Base-by-base conservation (phyloP, 306 rosid species). In the Rosa multiflora region DNA sequence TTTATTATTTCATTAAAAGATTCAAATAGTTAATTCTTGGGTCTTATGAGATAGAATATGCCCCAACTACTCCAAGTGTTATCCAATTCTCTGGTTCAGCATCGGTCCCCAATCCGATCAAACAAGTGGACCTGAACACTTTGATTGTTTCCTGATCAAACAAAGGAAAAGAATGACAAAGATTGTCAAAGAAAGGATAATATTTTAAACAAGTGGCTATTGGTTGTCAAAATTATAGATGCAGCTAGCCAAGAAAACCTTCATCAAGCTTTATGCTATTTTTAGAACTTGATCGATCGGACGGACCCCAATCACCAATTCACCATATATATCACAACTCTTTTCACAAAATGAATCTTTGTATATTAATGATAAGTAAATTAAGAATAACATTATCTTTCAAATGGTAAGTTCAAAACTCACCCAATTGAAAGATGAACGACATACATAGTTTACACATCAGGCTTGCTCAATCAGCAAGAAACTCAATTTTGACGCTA, bases 401-500 rank as follows among this genome's bases (percentile, higher is more conserved):
- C 68, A 63, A 62, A 29, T 12, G 18, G 20, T 5, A 32, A 1
- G 64, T 58, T 3, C 64, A 58, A 58, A 58, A 32, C 12, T 56
- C 62, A 2, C 17, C 2, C 3, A 5, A 29, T 63, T 63, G 20
- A 63, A 63, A 32, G 40, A 63, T 29, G 43, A 63, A 63, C 40
- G 35, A 9, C 13, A 23, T 61, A 13, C 42, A 26, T 29, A 62
- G 40, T 29, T 61, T 62, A 58, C 64, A 62, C 12, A 13, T 11
- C 32, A 63, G 4, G 40, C 46, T 6, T 15, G 23, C 23, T 66
- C 23, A 66, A 39, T 67, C 71, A 62, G 83, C 53, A 10, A n/a
- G 14, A 76, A 83, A 53, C 79, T 66, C 90, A 14, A 90, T 93
- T 74, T 87, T 90, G 46, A 91, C 75, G 2, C 80, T 77, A 18